Base-by-base conservation (phyloP, 2,329 filamentous ascomycete species). In the Camillea tinctor region DNA sequence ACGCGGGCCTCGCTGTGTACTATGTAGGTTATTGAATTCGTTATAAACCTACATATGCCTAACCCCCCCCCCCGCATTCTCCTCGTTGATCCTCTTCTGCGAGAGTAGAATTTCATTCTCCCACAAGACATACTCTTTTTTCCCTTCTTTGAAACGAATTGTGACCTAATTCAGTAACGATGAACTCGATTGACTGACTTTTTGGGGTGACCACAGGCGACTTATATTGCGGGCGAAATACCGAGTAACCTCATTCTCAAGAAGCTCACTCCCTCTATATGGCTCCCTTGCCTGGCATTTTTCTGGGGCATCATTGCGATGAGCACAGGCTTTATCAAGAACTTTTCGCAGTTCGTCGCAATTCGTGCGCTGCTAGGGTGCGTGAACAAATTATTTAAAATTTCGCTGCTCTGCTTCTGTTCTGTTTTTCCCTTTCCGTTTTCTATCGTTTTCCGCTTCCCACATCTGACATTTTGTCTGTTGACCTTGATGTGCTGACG, bases 241-340 rank as follows among this genome's bases (percentile, higher is more conserved):
- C 87, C 87, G 1, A 85, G 83, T 64, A 89, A 89, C 66, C 75
- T 89, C 0, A 77, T 89, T 9, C 74, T 89, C 54, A 89, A 88
- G 68, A 84, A 81, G 54, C 74, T 85, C 6, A 86, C 84, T 0
- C 85, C 86, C 0, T 81, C 78, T 57, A 76, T 88, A 54, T 88
- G 85, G 85, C 74, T 89, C 3, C 82, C 86, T 0, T 74, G 81
- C 1, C 73, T 88, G 50, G 83, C 85, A 0, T 75, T 79, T 13
- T 68, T 79, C 0, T 88, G 86, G 86, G 86, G 86, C 2, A 74
- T 83, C 5, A 76, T 87, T 17, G 84, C 84, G 11, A 81, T 84
- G 78, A 83, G 80, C 56, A 75, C 84, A 9, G 83, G 83, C 13
- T 85, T 86, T 55, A 80, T 86, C 5, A 74, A 74, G 19, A 79